Evolutionary conservation across 1,284 basidiomycete species (phyloP).

Genomic region (Ganoderma resinaceum): DNA sequence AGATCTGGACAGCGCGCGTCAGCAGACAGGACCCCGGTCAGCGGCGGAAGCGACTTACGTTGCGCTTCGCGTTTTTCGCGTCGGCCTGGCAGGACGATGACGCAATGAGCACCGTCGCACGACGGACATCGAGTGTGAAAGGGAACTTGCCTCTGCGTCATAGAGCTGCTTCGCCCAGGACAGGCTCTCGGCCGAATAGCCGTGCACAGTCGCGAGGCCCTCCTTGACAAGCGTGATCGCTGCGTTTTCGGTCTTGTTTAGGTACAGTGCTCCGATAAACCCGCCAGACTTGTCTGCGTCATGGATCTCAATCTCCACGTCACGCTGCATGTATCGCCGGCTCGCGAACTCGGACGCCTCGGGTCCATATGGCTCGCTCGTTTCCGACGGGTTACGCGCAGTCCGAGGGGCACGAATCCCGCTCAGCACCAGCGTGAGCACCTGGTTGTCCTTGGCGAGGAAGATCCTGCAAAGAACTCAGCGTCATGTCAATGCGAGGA

Average conservation of each 20-base stretch:
- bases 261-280: slow-evolving; percentile 90
- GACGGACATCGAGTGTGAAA: slow-evolving; percentile 14
- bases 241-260: slow-evolving; percentile 85
- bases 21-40: slow-evolving; percentile 17
- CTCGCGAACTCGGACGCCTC: slow-evolving; percentile 88
- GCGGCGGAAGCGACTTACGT: slow-evolving; percentile 52
- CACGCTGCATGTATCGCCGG: slow-evolving; percentile 89
- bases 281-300: slow-evolving; percentile 94
- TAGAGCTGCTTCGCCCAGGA: slow-evolving; percentile 82
- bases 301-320: slow-evolving; percentile 93
- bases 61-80: slow-evolving; percentile 79
- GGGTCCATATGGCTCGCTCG: slow-evolving; percentile 87
- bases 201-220: slow-evolving; percentile 87
- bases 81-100: slow-evolving; percentile 58
- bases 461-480: slow-evolving; percentile 60
- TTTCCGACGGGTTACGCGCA: slow-evolving; percentile 83
- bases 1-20: slow-evolving; percentile 61
- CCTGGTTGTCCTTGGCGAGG: slow-evolving; percentile 92
- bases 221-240: slow-evolving; percentile 87
- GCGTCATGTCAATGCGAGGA: not conserved
- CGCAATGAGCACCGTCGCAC: slow-evolving; percentile 4
- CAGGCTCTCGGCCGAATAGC: slow-evolving; percentile 85
- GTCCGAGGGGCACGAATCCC: slow-evolving; percentile 88
- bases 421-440: slow-evolving; percentile 86
- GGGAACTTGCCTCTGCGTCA: slow-evolving; percentile 75